Evolutionary conservation across 495 filamentous ascomycete species (phyloP).

Genomic region (Penicillium bialowiezense): DNA sequence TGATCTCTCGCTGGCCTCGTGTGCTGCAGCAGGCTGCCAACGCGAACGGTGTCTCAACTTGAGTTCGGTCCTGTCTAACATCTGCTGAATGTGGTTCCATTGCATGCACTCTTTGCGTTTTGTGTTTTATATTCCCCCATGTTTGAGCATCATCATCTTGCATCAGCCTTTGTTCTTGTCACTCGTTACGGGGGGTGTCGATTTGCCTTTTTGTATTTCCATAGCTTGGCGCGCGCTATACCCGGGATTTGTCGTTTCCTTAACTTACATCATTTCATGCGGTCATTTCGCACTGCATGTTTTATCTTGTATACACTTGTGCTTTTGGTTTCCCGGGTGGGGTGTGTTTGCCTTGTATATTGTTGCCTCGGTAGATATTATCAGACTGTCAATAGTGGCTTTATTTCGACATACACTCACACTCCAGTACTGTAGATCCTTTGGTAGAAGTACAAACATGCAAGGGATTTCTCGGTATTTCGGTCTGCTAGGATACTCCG

Average conservation of each 20-base stretch:
- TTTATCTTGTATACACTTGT: constrained; percentile 14
- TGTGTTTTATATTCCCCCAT: constrained; percentile 1
- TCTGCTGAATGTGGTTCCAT: neutral
- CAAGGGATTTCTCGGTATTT: no score
- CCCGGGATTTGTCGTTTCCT: constrained; percentile 25
- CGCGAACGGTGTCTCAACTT: constrained; percentile 21
- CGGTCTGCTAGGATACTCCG: no score
- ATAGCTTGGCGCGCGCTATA: constrained; percentile 43
- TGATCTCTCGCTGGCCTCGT: constrained; percentile 48
- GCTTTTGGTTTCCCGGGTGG: constrained; percentile 16
- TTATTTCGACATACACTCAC: neutral
- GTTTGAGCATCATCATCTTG: constrained; percentile 12
- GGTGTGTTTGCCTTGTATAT: constrained; percentile 12
- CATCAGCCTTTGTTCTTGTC: constrained; percentile 3
- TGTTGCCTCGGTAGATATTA: constrained; percentile 11
- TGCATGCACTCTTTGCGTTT: neutral
- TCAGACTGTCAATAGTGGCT: constrained; percentile 8
- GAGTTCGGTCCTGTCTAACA: neutral
- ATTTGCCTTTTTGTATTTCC: constrained; percentile 8
- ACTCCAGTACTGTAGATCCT: no score
- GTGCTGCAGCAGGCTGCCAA: constrained; percentile 39
- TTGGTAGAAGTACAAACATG: no score
- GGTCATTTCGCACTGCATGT: neutral
- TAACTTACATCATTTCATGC: constrained; percentile 11
- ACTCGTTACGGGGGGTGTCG: neutral